Conservation (phyloP, 2,329 filamentous ascomycete genomes). For the Didymellaceae sp. region DNA sequence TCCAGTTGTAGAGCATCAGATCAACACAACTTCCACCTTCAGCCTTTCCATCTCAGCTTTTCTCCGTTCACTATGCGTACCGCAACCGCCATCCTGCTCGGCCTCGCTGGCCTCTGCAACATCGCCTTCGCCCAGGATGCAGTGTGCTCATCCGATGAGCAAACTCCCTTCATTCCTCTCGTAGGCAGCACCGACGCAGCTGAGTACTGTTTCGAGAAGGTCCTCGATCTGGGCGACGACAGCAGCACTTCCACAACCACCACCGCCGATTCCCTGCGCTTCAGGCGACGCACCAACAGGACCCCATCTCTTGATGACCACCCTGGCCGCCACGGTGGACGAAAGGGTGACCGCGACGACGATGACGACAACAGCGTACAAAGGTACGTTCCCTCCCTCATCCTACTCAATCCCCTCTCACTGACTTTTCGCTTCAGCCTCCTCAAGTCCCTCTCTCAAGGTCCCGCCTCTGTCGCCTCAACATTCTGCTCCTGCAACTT, state of each 20-base stretch:
- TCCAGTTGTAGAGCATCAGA: not conserved
- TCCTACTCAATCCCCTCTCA: not conserved
- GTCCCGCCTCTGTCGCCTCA: not conserved
- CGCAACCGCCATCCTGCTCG: not conserved
- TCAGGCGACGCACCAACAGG: not conserved
- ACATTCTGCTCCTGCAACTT: slow-evolving; percentile 1
- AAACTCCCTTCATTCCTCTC: not conserved
- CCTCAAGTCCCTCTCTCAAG: not conserved
- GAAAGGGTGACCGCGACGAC: no score
- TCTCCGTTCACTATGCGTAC: not conserved
- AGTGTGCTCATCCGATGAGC: not conserved
- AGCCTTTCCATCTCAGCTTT: not conserved
- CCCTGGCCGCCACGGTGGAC: not conserved
- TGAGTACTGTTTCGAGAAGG: not conserved
- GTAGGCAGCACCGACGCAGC: not conserved
- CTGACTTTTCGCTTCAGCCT: not conserved
- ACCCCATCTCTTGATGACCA: not conserved
- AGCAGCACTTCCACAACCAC: not conserved
- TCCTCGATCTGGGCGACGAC: not conserved
- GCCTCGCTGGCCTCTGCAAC: not conserved
- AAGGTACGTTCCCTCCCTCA: no score
- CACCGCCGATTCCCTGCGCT: not conserved
- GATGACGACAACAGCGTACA: not conserved
- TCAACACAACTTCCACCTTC: not conserved
- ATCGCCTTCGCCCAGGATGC: not conserved